Conservation (phyloP, 805 yeast species). For the Torulaspora indica region DNA sequence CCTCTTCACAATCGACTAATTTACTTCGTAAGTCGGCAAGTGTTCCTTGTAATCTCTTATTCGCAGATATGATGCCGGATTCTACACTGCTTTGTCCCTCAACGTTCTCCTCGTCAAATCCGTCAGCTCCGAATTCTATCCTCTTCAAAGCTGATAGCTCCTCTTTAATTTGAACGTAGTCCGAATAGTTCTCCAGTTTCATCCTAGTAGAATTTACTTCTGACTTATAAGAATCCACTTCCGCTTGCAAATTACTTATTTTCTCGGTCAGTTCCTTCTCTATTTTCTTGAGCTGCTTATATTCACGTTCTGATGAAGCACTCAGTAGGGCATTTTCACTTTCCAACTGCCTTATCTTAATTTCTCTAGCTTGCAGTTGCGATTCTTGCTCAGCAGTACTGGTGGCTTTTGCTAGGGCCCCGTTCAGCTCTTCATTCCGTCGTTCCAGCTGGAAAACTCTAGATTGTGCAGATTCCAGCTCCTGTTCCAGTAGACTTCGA, state of each 20-base stretch:
- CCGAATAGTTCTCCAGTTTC: slow-evolving; percentile 49
- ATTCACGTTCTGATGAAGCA: slow-evolving; percentile 32
- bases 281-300: slow-evolving; percentile 16
- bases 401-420: slow-evolving; percentile 54
- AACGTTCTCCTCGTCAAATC: slow-evolving; percentile 32
- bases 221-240: slow-evolving; percentile 42
- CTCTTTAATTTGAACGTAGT: slow-evolving; percentile 75
- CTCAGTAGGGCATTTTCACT: slow-evolving; percentile 55
- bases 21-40: slow-evolving; percentile 61
- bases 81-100: slow-evolving; percentile 41
- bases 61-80: slow-evolving; percentile 60
- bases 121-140: slow-evolving; percentile 63
- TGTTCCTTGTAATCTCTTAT: slow-evolving; percentile 67
- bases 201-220: slow-evolving; percentile 50
- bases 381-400: slow-evolving; percentile 42
- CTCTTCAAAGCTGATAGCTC: slow-evolving; percentile 69
- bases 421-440: slow-evolving; percentile 69
- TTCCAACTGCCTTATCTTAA: slow-evolving; percentile 51
- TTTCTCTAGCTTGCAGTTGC: slow-evolving; percentile 39
- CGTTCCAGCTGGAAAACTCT: slow-evolving; percentile 67
- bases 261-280: slow-evolving; percentile 32
- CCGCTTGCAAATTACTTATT: slow-evolving; percentile 41
- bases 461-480: slow-evolving; percentile 64
- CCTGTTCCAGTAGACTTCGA: slow-evolving; percentile 65
- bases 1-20: slow-evolving; percentile 43